Base-by-base conservation (phyloP, 768 basidiomycete species). In the Kwoniella heveanensis region DNA sequence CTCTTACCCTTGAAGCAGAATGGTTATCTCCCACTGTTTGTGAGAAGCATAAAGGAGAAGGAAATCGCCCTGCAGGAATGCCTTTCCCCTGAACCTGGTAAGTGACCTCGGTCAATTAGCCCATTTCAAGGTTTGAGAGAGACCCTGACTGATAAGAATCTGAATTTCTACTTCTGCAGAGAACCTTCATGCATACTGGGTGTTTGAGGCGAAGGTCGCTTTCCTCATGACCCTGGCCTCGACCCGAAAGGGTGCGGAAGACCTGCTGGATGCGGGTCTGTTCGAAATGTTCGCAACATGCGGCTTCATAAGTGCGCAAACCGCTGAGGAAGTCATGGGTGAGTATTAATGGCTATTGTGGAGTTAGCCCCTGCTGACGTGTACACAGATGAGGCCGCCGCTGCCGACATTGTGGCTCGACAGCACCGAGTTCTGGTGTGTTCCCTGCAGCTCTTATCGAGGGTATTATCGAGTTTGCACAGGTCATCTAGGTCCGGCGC, bases 121-220 rank as follows among this genome's bases (percentile, higher is more conserved):
- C 32, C 7, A 32, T 32, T 44, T 17, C 9, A 19, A 24, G 17
- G 9, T 10, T 44, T 44, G 10, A 19, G 17, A 17, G 7, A 13
- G 52, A 29, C 57, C 44, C 22, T 25, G 6, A 24, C 8, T 51
- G 39, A 44, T 44, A 44, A 44, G 39, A 44, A 10, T 17, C 39
- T 44, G 39, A 17, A n/a, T 44, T 44, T 9, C 17, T 10, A 49
- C 48, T n/a, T n/a, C n/a, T n/a, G 0, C 68, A 95, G 95, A 91
- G 67, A 90, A 93, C 62, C 81, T 98, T 29, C 94, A 95, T 72
- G 84, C 91, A 0, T 83, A 94, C 44, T 98, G 96, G 80, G 90
- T 97, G 15, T 97, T 92, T 71, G 95, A 97, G 76, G 86, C 93
- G 15, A 95, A 95, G 80, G 88, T 95, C 86, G 90, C 93, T 2